phyloP scores from a whole-genome alignment of 305 asterid genomes.

The Rubia tinctorum region DNA sequence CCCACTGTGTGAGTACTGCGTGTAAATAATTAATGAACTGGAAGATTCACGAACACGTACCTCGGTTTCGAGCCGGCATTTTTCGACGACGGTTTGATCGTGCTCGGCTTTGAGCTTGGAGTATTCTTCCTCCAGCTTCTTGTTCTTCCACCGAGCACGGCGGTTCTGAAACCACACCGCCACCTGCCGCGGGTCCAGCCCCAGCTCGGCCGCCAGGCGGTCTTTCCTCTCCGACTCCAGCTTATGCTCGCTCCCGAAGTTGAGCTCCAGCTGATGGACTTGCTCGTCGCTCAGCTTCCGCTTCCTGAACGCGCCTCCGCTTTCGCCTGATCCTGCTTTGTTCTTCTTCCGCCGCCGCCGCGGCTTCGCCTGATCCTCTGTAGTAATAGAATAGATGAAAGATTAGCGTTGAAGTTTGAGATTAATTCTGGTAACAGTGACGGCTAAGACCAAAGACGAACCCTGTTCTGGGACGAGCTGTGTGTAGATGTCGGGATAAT shows the following conservation, averaged over 20 bases:
- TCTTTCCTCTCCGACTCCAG: conserved; percentile 79
- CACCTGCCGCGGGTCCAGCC: conserved; percentile 76
- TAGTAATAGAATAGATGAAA: no score
- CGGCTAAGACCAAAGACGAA: conserved; percentile 11
- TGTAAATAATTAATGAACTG: not conserved
- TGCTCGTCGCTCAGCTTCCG: conserved; percentile 72
- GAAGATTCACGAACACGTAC: conserved; percentile 19
- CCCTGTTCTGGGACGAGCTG: conserved; percentile 47
- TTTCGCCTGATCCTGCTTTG: conserved; percentile 18
- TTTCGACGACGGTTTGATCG: conserved; percentile 47
- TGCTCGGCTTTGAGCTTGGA: conserved; percentile 41
- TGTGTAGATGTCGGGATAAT: conserved; percentile 45
- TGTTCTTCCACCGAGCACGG: conserved; percentile 67
- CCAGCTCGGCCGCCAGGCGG: conserved; percentile 63
- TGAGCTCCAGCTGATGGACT: conserved; percentile 42
- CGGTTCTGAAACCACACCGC: conserved; percentile 90
- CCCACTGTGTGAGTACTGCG: not conserved
- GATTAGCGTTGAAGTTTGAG: not conserved
- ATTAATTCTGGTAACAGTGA: not conserved
- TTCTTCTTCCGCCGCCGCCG: conserved; percentile 52
- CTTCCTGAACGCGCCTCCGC: conserved; percentile 46
- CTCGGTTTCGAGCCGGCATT: conserved; percentile 70
- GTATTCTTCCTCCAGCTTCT: conserved; percentile 76
- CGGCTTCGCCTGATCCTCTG: conserved; percentile 30
- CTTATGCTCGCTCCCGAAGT: conserved; percentile 63